Percentiles rank a stretch among this genome's conserved stretches.
Evolutionary conservation across 257 asterid species (phyloP).

Genomic region (Gardenia jasminoides): DNA sequence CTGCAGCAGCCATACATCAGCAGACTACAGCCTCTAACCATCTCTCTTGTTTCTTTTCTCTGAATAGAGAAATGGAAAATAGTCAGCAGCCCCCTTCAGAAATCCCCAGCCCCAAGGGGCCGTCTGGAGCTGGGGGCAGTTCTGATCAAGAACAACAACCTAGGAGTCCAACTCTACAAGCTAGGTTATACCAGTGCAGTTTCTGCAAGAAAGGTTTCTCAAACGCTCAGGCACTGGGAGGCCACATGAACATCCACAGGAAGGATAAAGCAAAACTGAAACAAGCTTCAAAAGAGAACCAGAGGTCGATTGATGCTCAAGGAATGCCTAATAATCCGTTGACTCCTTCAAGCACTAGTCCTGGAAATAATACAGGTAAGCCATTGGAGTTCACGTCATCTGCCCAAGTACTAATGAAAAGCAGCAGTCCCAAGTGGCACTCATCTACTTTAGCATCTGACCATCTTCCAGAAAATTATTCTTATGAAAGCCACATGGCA

Average conservation of each 20-base stretch:
- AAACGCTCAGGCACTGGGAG: slow-evolving; percentile 30
- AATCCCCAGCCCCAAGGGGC: neutral
- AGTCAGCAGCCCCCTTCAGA: slow-evolving; percentile 4
- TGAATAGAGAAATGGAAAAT: neutral
- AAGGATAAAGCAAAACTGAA: slow-evolving; percentile 24
- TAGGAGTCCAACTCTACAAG: neutral
- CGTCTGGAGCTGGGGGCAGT: neutral
- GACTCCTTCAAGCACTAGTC: neutral
- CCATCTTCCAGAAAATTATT: neutral
- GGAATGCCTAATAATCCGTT: neutral
- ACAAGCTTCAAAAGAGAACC: slow-evolving; percentile 5
- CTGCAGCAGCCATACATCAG: neutral
- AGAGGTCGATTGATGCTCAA: neutral
- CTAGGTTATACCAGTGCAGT: slow-evolving; percentile 23
- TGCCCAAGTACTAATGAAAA: neutral
- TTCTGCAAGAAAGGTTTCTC: slow-evolving; percentile 28
- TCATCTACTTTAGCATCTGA: neutral
- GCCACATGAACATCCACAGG: slow-evolving; percentile 32
- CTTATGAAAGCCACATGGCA: slow-evolving; percentile 1
- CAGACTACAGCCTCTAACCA: neutral
- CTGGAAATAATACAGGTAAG: neutral
- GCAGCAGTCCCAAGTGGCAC: neutral
- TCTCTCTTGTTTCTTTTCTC: neutral
- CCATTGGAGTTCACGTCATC: slow-evolving; percentile 5
- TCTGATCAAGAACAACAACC: neutral